Base-by-base conservation (phyloP, 2,329 filamentous ascomycete genomes). In the Fusarium virguliforme region DNA sequence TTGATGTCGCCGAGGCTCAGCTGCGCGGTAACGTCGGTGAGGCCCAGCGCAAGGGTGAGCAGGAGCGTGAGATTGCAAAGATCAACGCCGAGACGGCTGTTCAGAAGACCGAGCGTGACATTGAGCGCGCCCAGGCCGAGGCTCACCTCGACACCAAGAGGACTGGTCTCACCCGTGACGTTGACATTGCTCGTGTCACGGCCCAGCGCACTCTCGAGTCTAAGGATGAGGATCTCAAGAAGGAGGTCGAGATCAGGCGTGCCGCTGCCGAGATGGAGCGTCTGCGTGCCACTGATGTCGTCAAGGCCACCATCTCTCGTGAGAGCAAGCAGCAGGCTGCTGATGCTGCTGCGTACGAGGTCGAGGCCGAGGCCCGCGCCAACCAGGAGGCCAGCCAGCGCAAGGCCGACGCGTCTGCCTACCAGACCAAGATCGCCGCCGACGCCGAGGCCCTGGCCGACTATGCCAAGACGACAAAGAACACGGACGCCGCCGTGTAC, bases 81-180 rank as follows among this genome's bases (percentile, higher is more conserved):
- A 97, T 97, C 82, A 89, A 95, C 79, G 93, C 94, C 71, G 90
- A 94, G 74, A 97, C 94, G 1, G 93, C 93, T 1, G 92, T 96
- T 2, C 88, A 93, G 67, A 94, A 95, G 83, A 96, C 94, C 0
- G 90, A 95, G 78, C 90, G 93, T 55, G 94, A 95, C 78, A 91
- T 92, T 50, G 93, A 96, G 82, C 93, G 94, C 68, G 92, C 93
- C 3, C 82, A 88, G 51, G 94, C 94, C 46, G 93, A 96, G 78
- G 92, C 93, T 10, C 90, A 90, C 60, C 88, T 97, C 59, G 88
- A 90, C 38, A 93, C 91, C 18, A 87, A 89, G 72, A 90, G 94
- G 81, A 92, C 93, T 2, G 87, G 88, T 57, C 90, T 96, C 64
- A 87, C 89, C 72, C 89, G 91, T 37, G 91, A 94, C 69, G 90